phyloP scores from a whole-genome alignment of 345 rosid species.

The Hypericum perforatum region DNA sequence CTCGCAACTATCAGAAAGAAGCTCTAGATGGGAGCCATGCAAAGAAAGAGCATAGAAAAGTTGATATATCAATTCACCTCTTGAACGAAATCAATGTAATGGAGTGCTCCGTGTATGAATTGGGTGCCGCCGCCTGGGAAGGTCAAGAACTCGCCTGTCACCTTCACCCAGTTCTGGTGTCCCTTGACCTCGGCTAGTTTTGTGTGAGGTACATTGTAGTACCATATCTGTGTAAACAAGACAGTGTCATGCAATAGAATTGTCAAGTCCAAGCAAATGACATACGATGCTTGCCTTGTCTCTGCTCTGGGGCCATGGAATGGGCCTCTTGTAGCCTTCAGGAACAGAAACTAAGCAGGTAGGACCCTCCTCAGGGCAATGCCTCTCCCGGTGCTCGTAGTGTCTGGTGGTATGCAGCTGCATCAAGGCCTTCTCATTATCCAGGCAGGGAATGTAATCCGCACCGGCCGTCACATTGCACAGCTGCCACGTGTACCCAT shows the following conservation, averaged over 20 bases:
- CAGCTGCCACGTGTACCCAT: conserved; percentile 43
- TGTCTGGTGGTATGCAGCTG: conserved; percentile 49
- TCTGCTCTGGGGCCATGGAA: conserved; percentile 77
- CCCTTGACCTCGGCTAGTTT: conserved; percentile 74
- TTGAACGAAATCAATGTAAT: conserved; percentile 72
- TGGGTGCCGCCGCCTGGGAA: conserved; percentile 98
- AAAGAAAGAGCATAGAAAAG: background rate
- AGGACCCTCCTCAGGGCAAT: conserved; percentile 78
- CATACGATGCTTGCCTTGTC: conserved; percentile 44
- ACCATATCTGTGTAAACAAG: conserved; percentile 62
- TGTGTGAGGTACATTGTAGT: conserved; percentile 79
- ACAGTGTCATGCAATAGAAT: no score
- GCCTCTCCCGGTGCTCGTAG: conserved; percentile 86
- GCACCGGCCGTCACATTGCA: conserved; percentile 70
- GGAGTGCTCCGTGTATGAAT: conserved; percentile 89
- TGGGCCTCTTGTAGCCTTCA: conserved; percentile 54
- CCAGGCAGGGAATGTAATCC: conserved; percentile 93
- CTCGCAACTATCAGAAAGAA: conserved; percentile 1
- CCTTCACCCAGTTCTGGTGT: conserved; percentile 95
- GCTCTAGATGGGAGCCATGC: background rate
- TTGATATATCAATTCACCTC: conserved; percentile 24
- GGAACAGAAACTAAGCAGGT: conserved; percentile 67
- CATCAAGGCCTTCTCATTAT: conserved; percentile 62
- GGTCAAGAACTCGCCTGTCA: conserved; percentile 79
- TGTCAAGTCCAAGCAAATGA: background rate